Evolutionary conservation across 345 rosid genomes (phyloP).

Genomic region (Pugionium dolabratum): DNA sequence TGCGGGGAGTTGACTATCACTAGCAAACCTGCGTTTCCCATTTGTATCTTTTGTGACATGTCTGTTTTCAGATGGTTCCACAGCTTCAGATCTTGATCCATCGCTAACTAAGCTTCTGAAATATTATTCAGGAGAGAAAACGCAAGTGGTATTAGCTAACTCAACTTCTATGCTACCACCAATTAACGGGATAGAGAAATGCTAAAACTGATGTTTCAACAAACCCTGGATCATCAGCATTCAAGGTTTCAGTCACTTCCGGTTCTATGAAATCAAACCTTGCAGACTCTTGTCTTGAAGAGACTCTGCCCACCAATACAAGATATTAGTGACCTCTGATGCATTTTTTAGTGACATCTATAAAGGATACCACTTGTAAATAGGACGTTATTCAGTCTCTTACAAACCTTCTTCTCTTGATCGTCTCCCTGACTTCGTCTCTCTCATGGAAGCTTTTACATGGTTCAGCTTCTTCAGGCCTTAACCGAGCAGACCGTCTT

Average conservation of each 20-base stretch:
- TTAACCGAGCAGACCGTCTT: conserved; percentile 39
- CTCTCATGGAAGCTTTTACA: conserved; percentile 27
- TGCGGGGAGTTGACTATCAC: conserved; percentile 2
- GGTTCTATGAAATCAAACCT: conserved; percentile 36
- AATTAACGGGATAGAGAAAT: conserved; percentile 2
- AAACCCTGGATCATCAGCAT: conserved; percentile 50
- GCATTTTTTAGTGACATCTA: conserved; percentile 8
- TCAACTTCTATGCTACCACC: conserved; percentile 4
- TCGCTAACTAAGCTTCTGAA: conserved; percentile 37
- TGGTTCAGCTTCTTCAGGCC: conserved; percentile 29
- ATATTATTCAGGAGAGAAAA: conserved; percentile 4
- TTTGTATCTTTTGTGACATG: conserved; percentile 38
- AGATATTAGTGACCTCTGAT: conserved; percentile 21
- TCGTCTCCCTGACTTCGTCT: conserved; percentile 24
- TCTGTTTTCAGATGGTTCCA: conserved; percentile 39
- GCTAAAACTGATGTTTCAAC: conserved; percentile 15
- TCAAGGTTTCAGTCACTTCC: conserved; percentile 31
- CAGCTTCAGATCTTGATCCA: conserved; percentile 39
- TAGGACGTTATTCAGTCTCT: neutral
- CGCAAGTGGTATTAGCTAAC: conserved; percentile 15
- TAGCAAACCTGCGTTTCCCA: conserved; percentile 50
- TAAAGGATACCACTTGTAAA: conserved; percentile 11
- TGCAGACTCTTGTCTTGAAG: conserved; percentile 38
- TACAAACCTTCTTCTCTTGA: conserved; percentile 39
- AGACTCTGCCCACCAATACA: conserved; percentile 31